Conservation (phyloP, 352 stramenopile species). For the Phytopythium boreale region DNA sequence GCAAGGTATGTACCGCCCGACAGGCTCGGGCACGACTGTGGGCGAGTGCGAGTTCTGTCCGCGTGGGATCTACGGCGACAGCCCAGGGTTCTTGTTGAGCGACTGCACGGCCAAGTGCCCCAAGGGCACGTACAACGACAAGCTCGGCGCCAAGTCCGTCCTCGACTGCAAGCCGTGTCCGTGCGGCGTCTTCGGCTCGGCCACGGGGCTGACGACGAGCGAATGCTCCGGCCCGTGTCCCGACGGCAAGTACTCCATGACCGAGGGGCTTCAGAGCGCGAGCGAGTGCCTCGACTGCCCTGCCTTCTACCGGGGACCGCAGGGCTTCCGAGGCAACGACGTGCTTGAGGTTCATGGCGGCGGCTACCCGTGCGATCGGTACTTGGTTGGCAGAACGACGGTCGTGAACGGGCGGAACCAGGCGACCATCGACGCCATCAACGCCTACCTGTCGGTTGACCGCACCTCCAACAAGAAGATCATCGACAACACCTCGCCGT, state of each 20-base stretch:
- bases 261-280: conserved; percentile 38
- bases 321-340: conserved; percentile 59
- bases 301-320: conserved; percentile 49
- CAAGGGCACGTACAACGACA: conserved; percentile 71
- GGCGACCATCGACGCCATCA: background rate
- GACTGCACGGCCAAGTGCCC: conserved; percentile 40
- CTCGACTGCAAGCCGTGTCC: conserved; percentile 64
- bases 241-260: conserved; percentile 66
- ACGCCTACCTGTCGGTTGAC: background rate
- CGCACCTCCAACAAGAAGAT: background rate
- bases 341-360: conserved; percentile 29
- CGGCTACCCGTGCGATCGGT: conserved; percentile 59
- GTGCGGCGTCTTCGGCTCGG: conserved; percentile 55
- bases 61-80: conserved; percentile 69
- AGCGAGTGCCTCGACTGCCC: conserved; percentile 62
- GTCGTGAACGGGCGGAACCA: conserved; percentile 29
- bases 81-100: conserved; percentile 49
- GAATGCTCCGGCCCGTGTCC: conserved; percentile 64
- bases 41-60: conserved; percentile 70
- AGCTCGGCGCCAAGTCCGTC: conserved; percentile 44
- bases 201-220: conserved; percentile 43
- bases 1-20: conserved; percentile 59
- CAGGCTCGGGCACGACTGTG: conserved; percentile 35
- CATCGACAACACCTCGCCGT: conserved; percentile 4
- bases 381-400: conserved; percentile 38